phyloP scores from a whole-genome alignment of 768 basidiomycete species.

The Crepidotus variabilis region DNA sequence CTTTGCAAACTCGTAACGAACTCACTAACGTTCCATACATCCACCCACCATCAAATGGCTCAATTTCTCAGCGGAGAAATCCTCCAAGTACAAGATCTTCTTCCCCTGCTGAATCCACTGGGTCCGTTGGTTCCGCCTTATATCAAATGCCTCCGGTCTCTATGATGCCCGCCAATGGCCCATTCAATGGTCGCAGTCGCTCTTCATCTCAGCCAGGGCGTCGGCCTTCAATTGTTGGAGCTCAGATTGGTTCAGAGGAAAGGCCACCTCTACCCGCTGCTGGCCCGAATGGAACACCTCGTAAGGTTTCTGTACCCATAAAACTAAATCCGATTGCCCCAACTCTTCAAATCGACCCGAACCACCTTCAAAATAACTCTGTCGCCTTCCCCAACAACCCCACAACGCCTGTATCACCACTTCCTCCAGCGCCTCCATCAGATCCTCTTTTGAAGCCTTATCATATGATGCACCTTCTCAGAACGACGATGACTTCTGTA shows the following conservation, averaged over 20 bases:
- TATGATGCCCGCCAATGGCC: conserved; percentile 35
- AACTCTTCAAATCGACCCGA: conserved; percentile 30
- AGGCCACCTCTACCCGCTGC: conserved; percentile 47
- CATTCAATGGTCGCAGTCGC: conserved; percentile 46
- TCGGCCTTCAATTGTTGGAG: conserved; percentile 54
- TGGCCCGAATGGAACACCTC: conserved; percentile 34
- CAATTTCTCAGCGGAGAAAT: conserved; percentile 61
- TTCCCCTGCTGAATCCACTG: conserved; percentile 45
- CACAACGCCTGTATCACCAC: conserved; percentile 73
- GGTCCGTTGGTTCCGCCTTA: conserved; percentile 38
- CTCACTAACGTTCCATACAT: conserved; percentile 31
- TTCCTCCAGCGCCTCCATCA: conserved; percentile 67
- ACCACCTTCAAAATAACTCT: conserved; percentile 9
- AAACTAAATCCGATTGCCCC: conserved; percentile 50
- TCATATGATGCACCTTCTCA: conserved; percentile 82
- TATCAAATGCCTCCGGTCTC: conserved; percentile 29
- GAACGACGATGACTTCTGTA: conserved; percentile 71
- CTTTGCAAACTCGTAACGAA: conserved; percentile 42
- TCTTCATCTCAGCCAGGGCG: conserved; percentile 79
- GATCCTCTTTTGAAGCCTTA: conserved; percentile 83
- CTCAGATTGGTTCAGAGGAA: conserved; percentile 51
- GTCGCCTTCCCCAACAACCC: conserved; percentile 46
- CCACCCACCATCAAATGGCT: conserved; percentile 59
- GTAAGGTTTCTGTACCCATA: conserved; percentile 63
- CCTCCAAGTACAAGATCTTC: conserved; percentile 54